Evolutionary conservation across 1,139 yeast genomes (phyloP).

Genomic region (Meyerozyma carpophila): DNA sequence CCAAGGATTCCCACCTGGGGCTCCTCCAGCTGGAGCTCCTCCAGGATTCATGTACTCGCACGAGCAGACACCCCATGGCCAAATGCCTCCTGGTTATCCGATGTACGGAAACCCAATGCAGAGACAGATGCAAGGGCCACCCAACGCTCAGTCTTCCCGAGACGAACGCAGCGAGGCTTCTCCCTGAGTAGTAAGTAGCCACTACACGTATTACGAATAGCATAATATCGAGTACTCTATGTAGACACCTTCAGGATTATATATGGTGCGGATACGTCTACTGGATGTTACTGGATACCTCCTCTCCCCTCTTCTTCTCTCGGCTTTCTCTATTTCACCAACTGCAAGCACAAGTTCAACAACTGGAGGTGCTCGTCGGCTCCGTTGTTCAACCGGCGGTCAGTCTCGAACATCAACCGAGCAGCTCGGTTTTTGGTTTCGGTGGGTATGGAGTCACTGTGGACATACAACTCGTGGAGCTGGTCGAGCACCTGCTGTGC

Average conservation of each 20-base stretch:
- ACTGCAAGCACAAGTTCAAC: slow-evolving; percentile 59
- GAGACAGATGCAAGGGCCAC: not conserved
- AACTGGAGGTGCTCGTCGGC: slow-evolving; percentile 87
- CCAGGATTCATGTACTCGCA: not conserved
- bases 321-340: too few relatives aligned
- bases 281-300: too few relatives aligned
- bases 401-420: slow-evolving; percentile 64
- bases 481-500: slow-evolving; percentile 77
- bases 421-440: slow-evolving; percentile 62
- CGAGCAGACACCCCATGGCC: slow-evolving; percentile 1
- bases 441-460: slow-evolving; percentile 50
- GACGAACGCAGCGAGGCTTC: not conserved
- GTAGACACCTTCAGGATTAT: too few relatives aligned
- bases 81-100: not conserved
- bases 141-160: not conserved
- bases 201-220: too few relatives aligned
- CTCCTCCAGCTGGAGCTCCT: not conserved
- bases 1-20: not conserved
- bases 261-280: too few relatives aligned
- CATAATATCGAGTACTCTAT: too few relatives aligned
- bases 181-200: not conserved
- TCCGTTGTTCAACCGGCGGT: slow-evolving; percentile 73
- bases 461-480: slow-evolving; percentile 67
- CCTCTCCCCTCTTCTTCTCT: too few relatives aligned
- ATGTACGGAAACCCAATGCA: not conserved